phyloP scores from a whole-genome alignment of 805 yeast genomes.

The Candida endomychidarum region DNA sequence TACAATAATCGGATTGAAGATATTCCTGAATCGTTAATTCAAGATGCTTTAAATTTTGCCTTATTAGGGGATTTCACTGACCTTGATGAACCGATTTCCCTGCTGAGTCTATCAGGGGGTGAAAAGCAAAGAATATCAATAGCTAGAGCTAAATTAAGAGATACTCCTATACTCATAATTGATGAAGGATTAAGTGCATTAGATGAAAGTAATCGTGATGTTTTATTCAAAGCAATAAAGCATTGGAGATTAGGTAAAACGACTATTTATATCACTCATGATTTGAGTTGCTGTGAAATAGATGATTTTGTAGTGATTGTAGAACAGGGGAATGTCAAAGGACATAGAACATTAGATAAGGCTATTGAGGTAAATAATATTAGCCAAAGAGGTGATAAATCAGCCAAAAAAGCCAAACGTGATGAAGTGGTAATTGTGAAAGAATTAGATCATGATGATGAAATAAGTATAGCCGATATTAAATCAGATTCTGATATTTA shows the following conservation, averaged over 20 bases:
- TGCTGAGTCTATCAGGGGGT: constrained; percentile 74
- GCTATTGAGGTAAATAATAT: too few species aligned
- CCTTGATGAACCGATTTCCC: constrained; percentile 55
- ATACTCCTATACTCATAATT: constrained; percentile 72
- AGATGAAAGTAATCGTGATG: constrained; percentile 51
- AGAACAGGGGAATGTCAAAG: constrained; percentile 53
- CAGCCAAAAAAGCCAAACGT: background rate
- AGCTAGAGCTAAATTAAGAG: constrained; percentile 76
- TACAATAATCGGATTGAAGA: constrained; percentile 19
- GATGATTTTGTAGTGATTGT: constrained; percentile 62
- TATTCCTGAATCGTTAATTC: constrained; percentile 21
- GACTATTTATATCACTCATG: constrained; percentile 82
- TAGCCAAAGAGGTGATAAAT: too few species aligned
- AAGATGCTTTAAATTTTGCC: constrained; percentile 53
- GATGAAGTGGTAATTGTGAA: too few species aligned
- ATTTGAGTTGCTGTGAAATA: constrained; percentile 52
- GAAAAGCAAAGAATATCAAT: constrained; percentile 81
- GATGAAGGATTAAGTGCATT: constrained; percentile 89
- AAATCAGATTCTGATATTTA: constrained; percentile 16
- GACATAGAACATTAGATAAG: constrained; percentile 19
- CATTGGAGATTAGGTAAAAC: constrained; percentile 66
- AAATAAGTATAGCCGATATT: background rate
- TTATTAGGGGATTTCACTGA: constrained; percentile 48
- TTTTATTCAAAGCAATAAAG: constrained; percentile 51
- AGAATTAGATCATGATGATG: too few species aligned